Conservation (phyloP, 140 eudicot species). For the Stevia rebaudiana region DNA sequence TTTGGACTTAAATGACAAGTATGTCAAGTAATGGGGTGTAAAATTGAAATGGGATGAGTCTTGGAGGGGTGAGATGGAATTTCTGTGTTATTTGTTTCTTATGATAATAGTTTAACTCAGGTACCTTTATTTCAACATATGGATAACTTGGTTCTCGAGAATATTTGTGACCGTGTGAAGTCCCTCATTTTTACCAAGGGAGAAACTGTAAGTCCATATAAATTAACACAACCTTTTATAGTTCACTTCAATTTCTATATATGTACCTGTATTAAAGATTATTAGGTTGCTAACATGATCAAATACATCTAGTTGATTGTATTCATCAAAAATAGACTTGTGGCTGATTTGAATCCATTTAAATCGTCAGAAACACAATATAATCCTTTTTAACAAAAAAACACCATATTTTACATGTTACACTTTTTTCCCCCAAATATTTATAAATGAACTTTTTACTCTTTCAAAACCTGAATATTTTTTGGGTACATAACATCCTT, state of each 20-base stretch:
- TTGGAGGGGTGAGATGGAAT: conserved; percentile 11
- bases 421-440: too few species aligned
- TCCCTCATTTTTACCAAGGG: conserved; percentile 96
- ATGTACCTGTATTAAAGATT: too few species aligned
- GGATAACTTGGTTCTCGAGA: conserved; percentile 92
- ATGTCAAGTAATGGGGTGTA: neutral
- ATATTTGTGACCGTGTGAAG: conserved; percentile 96
- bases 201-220: conserved; percentile 60
- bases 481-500: too few species aligned
- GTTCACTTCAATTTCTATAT: neutral
- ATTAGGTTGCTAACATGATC: too few species aligned
- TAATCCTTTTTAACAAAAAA: too few species aligned
- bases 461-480: too few species aligned
- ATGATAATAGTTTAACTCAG: conserved; percentile 30
- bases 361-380: too few species aligned
- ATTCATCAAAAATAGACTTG: too few species aligned
- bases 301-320: too few species aligned
- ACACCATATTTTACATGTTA: too few species aligned
- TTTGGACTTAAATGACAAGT: neutral
- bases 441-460: too few species aligned
- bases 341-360: too few species aligned
- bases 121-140: conserved; percentile 97
- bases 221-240: neutral
- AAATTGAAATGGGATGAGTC: neutral
- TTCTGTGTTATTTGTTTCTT: neutral